phyloP scores from a whole-genome alignment of 495 filamentous ascomycete genomes.

The Aspergillus affinis region DNA sequence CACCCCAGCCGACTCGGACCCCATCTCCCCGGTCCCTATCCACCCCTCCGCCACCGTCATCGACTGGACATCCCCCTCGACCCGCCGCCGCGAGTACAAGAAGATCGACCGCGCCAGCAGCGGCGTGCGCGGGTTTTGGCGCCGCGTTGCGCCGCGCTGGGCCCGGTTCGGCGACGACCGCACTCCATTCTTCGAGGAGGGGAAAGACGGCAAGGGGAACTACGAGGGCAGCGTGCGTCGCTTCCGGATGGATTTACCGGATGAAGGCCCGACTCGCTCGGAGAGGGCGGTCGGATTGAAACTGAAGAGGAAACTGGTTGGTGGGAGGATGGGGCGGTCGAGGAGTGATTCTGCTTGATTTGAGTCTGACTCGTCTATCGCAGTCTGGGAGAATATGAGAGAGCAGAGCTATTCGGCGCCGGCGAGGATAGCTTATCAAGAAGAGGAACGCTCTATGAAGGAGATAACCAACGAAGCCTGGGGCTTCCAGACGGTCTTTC shows the following conservation, averaged over 20 bases:
- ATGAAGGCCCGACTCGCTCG: slow-evolving; percentile 20
- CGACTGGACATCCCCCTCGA: slow-evolving; percentile 50
- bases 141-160: slow-evolving; percentile 43
- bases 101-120: slow-evolving; percentile 50
- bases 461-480: not conserved
- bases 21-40: slow-evolving; percentile 30
- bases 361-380: not conserved
- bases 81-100: slow-evolving; percentile 48
- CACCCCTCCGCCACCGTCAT: slow-evolving; percentile 45
- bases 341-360: slow-evolving; percentile 1
- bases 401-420: not conserved
- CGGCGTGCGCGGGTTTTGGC: slow-evolving; percentile 47
- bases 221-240: slow-evolving; percentile 49
- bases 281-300: slow-evolving; percentile 7
- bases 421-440: not conserved
- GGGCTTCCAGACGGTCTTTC: not conserved
- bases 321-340: slow-evolving; percentile 1
- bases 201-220: slow-evolving; percentile 33
- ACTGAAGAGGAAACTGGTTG: slow-evolving; percentile 15
- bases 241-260: slow-evolving; percentile 50
- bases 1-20: slow-evolving; percentile 17
- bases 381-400: not conserved
- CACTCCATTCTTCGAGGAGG: slow-evolving; percentile 43
- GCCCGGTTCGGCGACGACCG: slow-evolving; percentile 33
- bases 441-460: too few species aligned